Base-by-base conservation (phyloP, 73 alveolate genomes). In the Stentor roeselii region DNA sequence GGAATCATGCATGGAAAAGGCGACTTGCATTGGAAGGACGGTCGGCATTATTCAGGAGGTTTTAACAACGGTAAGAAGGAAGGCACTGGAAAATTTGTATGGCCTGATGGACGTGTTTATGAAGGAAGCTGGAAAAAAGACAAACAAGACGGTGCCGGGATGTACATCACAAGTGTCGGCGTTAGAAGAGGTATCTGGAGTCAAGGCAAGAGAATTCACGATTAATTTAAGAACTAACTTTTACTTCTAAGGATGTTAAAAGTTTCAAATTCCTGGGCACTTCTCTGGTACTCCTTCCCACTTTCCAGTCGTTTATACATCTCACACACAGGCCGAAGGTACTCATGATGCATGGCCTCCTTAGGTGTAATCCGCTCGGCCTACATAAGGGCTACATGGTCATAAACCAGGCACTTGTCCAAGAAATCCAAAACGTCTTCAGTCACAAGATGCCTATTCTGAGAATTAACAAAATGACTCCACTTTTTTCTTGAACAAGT, bases 301-400 rank as follows among this genome's bases (percentile, higher is more conserved):
- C n/a, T n/a, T n/a, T n/a, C n/a, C n/a, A n/a, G n/a, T n/a, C n/a
- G n/a, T n/a, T n/a, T n/a, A n/a, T n/a, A n/a, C n/a, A n/a, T n/a
- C n/a, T n/a, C n/a, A n/a, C n/a, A n/a, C n/a, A n/a, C n/a, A n/a
- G n/a, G n/a, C n/a, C n/a, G n/a, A 76, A 97, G 96, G 83, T 95
- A 93, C 37, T 97, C 93, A 82, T 97, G 99, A 38, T 93, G 92
- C 93, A 97, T 88, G 4, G 99, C 99, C 75, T 97, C 99, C 58
- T 84, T 80, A 14, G 99, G 99, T 67, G 95, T 85, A 32, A 97
- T 93, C 89, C 99, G 90, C 61, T 84, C 83, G 6, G 89, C 89
- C 89, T 84, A 58, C 21, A n/a, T n/a, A n/a, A n/a, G n/a, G n/a
- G 38, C 60, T 82, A 89, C 98, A 80, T 95, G 92, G 87, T 97